Percentiles rank a stretch among this genome's conserved stretches.
Conservation (phyloP, 208 protist genomes). For the Wallacemonas sp. region DNA sequence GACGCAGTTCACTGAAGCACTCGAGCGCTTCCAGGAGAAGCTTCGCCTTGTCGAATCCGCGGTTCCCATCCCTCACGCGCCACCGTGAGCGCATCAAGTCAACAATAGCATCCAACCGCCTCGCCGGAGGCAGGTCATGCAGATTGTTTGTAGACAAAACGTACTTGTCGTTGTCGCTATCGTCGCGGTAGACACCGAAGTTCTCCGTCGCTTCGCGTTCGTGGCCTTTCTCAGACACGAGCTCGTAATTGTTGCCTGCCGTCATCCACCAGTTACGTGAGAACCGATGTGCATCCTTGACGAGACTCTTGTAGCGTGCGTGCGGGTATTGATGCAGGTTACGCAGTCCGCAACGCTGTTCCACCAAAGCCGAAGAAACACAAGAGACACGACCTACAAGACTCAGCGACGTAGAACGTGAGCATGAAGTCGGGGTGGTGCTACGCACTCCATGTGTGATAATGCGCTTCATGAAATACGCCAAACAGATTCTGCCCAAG, state of each 20-base stretch:
- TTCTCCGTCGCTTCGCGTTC: constrained; percentile 89
- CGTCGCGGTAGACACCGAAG: constrained; percentile 69
- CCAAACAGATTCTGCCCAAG: too few relatives aligned
- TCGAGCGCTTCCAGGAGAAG: constrained; percentile 79
- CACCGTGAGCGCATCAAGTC: constrained; percentile 70
- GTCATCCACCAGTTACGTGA: constrained; percentile 83
- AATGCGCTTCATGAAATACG: neutral
- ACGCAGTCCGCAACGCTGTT: constrained; percentile 60
- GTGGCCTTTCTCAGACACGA: constrained; percentile 77
- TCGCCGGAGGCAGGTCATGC: constrained; percentile 63
- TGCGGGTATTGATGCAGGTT: constrained; percentile 89
- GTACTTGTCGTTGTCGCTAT: constrained; percentile 72
- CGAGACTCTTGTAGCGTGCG: constrained; percentile 87
- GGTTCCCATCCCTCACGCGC: constrained; percentile 79
- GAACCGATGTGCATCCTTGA: constrained; percentile 76
- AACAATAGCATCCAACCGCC: constrained; percentile 73
- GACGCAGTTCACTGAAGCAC: constrained; percentile 89
- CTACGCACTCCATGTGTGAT: neutral
- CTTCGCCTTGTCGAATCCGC: constrained; percentile 88
- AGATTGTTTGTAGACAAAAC: constrained; percentile 76
- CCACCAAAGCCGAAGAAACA: constrained; percentile 18
- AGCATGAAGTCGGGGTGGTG: neutral
- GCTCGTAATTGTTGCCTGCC: constrained; percentile 87
- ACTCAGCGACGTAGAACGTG: neutral
- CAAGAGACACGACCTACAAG: neutral